Evolutionary conservation across 805 yeast genomes (phyloP).

Genomic region (Lachancea mirantina): DNA sequence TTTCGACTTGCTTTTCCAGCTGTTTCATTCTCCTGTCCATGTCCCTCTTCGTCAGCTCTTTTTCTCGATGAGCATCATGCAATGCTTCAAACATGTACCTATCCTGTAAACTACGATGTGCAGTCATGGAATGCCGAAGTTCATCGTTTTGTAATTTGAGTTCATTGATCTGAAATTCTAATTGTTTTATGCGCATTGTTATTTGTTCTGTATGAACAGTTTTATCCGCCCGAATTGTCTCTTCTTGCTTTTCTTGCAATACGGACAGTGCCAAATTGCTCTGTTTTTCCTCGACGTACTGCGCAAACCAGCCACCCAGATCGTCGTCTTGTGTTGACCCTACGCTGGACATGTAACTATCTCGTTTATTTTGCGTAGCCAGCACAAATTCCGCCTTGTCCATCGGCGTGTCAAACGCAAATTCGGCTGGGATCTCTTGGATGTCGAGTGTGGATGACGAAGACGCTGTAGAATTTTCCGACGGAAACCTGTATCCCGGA

Average conservation of each 20-base stretch:
- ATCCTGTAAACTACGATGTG: conserved; percentile 23
- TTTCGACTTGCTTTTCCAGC: conserved; percentile 26
- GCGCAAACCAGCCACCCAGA: conserved; percentile 7
- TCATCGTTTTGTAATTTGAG: conserved; percentile 30
- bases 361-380: conserved; percentile 19
- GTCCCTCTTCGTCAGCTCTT: conserved; percentile 9
- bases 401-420: conserved; percentile 17
- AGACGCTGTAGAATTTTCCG: conserved; percentile 9
- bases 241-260: conserved; percentile 1
- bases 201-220: conserved; percentile 9
- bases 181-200: conserved; percentile 27
- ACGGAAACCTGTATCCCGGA: conserved; percentile 9
- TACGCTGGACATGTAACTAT: conserved; percentile 25
- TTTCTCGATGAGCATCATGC: conserved; percentile 13
- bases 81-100: conserved; percentile 18
- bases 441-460: conserved; percentile 6
- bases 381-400: conserved; percentile 20
- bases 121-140: conserved; percentile 24
- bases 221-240: conserved; percentile 2
- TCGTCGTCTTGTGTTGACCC: conserved; percentile 8
- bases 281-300: conserved; percentile 5
- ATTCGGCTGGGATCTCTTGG: conserved; percentile 13
- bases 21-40: conserved; percentile 25
- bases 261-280: conserved; percentile 2
- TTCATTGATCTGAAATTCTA: conserved; percentile 30